These are phyloP conservation scores for Coccomyxa sp. DNA, from an alignment of 139 green algal genomes.

Conservation along the genomic window DNA sequence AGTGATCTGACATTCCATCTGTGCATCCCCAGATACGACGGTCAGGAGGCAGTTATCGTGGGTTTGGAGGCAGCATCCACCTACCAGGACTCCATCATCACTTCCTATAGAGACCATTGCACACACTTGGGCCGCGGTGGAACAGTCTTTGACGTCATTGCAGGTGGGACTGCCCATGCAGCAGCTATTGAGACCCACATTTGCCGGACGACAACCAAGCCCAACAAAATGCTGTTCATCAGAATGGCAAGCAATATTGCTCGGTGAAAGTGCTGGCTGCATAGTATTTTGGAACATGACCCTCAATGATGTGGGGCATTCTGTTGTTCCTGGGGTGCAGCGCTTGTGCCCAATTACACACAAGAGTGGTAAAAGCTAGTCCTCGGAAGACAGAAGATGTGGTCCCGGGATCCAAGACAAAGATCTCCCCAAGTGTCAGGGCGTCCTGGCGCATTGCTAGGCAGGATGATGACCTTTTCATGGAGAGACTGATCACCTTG, in stretches of 20 bases:
- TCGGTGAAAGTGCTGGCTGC: neutral
- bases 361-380: too few relatives aligned
- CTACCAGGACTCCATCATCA: conserved; percentile 92
- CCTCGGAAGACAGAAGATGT: too few relatives aligned
- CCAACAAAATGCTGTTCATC: neutral
- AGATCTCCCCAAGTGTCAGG: too few relatives aligned
- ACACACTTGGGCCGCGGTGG: conserved; percentile 87
- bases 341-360: too few relatives aligned
- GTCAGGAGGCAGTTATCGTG: conserved; percentile 92
- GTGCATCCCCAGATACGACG: conserved; percentile 49
- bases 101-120: conserved; percentile 97
- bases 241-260: conserved; percentile 42
- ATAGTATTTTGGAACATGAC: too few relatives aligned
- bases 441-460: too few relatives aligned
- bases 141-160: conserved; percentile 73
- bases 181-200: neutral
- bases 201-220: neutral
- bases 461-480: too few relatives aligned
- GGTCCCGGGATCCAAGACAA: too few relatives aligned
- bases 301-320: too few relatives aligned
- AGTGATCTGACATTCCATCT: too few relatives aligned
- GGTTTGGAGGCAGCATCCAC: conserved; percentile 88
- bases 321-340: too few relatives aligned
- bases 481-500: neutral
- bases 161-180: conserved; percentile 15